Base-by-base conservation (phyloP, 345 rosid genomes). In the Melastoma malabathricum region DNA sequence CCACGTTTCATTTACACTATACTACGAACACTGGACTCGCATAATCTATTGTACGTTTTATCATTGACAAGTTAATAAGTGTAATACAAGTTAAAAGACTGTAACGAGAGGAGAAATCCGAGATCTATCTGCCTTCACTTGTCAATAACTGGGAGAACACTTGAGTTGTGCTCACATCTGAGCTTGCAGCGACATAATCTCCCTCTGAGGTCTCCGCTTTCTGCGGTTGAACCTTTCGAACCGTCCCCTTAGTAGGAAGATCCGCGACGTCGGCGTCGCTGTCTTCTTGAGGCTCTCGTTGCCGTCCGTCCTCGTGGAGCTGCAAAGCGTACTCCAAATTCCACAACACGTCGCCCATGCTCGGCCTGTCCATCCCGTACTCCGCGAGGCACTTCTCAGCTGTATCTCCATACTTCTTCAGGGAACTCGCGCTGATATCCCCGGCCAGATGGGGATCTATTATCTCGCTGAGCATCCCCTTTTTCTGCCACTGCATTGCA, bases 321-420 rank as follows among this genome's bases (percentile, higher is more conserved):
- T 80, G 94, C 52, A 84, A 83, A 13, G 70, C 76, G 51, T 72
- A 63, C 59, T 90, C 98, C 60, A 90, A 74, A 56, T 86, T 90
- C 98, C 98, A 90, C 39, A 90, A 45, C 43, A 90, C 96, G 68
- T 86, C 98, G 3, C 98, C 98, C 73, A 90, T 86, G 5, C 73
- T 73, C 0, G 98, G 98, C 66, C 98, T 82, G 64, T 90, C 96
- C 4, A 90, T 86, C 2, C 98, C 96, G 12, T 90, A 92, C 18
- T 92, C 98, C 0, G 95, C 96, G 61, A 89, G 79, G 56, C 96
- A 92, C 72, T 87, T 92, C 77, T 92, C 96, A 0, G 95, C 98
- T 0, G 96, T 87, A 55, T 92, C 98, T 0, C 85, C 96, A 13
- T 49, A 84, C 56, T 84, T 87, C 81, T 80, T 87, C 64, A 92